A percentile compares a stretch with the other conserved stretches of the same genome.
Evolutionary conservation across 2,329 filamentous ascomycete species (phyloP).

Genomic region (Paramyrothecium roridum): DNA sequence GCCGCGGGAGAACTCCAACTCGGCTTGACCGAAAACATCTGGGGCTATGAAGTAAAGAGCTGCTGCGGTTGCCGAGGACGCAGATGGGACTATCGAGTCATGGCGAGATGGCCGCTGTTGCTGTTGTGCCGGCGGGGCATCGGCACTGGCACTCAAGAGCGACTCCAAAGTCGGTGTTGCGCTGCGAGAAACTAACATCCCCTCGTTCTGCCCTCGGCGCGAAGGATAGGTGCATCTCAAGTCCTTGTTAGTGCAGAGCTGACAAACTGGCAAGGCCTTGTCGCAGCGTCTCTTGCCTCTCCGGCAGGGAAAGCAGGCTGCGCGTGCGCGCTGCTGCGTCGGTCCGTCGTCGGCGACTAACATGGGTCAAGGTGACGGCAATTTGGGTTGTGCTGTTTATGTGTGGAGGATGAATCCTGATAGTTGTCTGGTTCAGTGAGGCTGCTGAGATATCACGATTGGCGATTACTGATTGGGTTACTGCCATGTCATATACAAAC

Average conservation of each 20-base stretch:
- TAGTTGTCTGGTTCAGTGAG: neutral
- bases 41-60: conserved; percentile 7
- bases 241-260: conserved; percentile 6
- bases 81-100: neutral
- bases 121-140: neutral
- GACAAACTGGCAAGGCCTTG: conserved; percentile 1
- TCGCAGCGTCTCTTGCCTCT: conserved; percentile 7
- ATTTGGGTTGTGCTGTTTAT: neutral
- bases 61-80: neutral
- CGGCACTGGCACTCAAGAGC: neutral
- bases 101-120: neutral
- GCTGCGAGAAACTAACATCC: neutral
- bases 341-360: neutral
- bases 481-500: too few relatives aligned
- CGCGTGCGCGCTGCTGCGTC: neutral
- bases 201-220: neutral
- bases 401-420: neutral
- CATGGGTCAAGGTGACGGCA: neutral
- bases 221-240: conserved; percentile 2
- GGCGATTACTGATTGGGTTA: too few relatives aligned
- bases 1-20: conserved; percentile 1
- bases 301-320: conserved; percentile 4
- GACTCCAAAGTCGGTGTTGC: neutral
- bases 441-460: too few relatives aligned
- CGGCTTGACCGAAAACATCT: conserved; percentile 1